Evolutionary conservation across 2,329 filamentous ascomycete species (phyloP).

Genomic region (Neodidymelliopsis sp.): DNA sequence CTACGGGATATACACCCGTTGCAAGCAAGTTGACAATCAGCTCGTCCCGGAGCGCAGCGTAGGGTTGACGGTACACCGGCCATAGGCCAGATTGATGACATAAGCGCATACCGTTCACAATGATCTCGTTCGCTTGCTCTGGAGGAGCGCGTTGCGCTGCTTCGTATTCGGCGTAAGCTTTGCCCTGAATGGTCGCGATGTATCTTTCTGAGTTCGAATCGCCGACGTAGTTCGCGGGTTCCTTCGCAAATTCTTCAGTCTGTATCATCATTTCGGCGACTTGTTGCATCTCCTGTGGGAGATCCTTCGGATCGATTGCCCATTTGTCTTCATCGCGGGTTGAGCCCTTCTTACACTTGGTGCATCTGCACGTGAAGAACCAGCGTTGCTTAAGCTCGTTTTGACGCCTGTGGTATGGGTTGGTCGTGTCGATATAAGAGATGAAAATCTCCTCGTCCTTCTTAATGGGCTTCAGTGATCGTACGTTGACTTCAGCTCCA

Average conservation of each 20-base stretch:
- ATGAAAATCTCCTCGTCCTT: conserved; percentile 66
- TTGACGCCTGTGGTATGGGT: conserved; percentile 59
- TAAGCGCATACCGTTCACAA: conserved; percentile 51
- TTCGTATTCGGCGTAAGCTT: conserved; percentile 37
- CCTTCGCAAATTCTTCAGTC: conserved; percentile 20
- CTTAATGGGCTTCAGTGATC: conserved; percentile 61
- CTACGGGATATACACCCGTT: conserved; percentile 53
- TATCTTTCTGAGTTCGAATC: conserved; percentile 33
- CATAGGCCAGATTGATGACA: conserved; percentile 53
- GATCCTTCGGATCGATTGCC: conserved; percentile 38
- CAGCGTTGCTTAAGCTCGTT: conserved; percentile 62
- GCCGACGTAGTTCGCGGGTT: conserved; percentile 38
- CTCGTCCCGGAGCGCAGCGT: conserved; percentile 61
- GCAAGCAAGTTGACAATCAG: conserved; percentile 59
- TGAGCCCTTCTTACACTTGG: conserved; percentile 55
- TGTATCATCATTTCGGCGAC: conserved; percentile 30
- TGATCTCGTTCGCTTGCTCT: conserved; percentile 41
- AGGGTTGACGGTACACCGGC: conserved; percentile 62
- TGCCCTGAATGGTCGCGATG: conserved; percentile 37
- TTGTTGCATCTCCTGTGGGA: conserved; percentile 34
- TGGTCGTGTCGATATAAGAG: conserved; percentile 67
- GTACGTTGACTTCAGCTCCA: conserved; percentile 58
- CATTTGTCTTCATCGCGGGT: conserved; percentile 53
- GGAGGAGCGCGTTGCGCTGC: conserved; percentile 30
- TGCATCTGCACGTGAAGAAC: conserved; percentile 66